Base-by-base conservation (phyloP, 169 alveolate genomes). In the Plasmodium coatneyi region DNA sequence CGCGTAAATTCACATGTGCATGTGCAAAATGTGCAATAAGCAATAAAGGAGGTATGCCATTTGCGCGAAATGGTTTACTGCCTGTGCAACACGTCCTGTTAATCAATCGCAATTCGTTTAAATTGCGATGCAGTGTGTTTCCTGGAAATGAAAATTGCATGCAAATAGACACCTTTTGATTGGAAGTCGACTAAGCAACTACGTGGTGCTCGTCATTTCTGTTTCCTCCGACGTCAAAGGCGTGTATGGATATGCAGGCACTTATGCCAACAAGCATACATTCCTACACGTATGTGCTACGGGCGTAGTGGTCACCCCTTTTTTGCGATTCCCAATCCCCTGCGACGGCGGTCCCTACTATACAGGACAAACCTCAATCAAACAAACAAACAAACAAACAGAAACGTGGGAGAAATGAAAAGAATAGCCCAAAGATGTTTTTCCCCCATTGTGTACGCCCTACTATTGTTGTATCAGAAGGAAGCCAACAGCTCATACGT, bases 391-490 rank as follows among this genome's bases (percentile, higher is more conserved):
- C 76, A 66, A 7, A 7, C 30, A 36, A 5, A 30, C 41, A 82
- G 7, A 36, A 3, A 22, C 19, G 36, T 54, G 66, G 34, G 54
- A 78, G 43, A 49, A 76, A 78, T 86, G 93, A 86, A 54, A 76
- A 83, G 71, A 41, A 54, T 70, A 12, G 14, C 76, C n/a, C 71
- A 36, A 25, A 76, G 78, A 74, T 74, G 41, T 86, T 52, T 76
- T 41, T 54, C 70, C 39, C 71, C 82, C 34, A 41, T 86, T 49
- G 76, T 76, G 34, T 86, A 28, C 36, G 28, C 30, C 66, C 36
- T 86, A 49, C 70, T 86, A 70, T 74, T 78, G 71, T 14, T 49
- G 54, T 78, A 52, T 74, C 87, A 41, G 30, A 74, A 74, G 54
- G 25, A 30, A 86, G 46, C 74, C 2, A 76, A 49, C 5, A 43